phyloP scores from a whole-genome alignment of 768 basidiomycete genomes.

The Xerocomellus dryophilus region DNA sequence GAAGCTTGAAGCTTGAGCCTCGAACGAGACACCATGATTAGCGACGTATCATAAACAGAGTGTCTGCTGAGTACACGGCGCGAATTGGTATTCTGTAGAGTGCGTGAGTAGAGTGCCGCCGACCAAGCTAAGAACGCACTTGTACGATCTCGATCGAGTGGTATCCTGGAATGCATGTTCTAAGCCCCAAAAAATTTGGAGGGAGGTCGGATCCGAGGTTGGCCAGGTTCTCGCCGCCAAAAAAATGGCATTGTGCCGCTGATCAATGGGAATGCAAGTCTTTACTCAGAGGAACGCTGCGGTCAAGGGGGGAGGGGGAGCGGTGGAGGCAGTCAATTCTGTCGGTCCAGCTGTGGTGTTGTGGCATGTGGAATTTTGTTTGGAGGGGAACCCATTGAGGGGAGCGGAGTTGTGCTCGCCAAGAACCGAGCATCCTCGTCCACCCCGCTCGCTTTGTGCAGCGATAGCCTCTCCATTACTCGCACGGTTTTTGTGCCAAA shows the following conservation, averaged over 20 bases:
- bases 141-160: background rate
- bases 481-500: slow-evolving; percentile 11
- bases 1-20: background rate
- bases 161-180: background rate
- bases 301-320: background rate
- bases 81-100: slow-evolving; percentile 5
- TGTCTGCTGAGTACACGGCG: background rate
- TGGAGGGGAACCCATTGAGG: slow-evolving; percentile 9
- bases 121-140: background rate
- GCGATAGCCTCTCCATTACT: background rate
- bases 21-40: background rate
- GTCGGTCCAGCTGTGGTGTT: background rate
- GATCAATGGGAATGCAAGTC: background rate
- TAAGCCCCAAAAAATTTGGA: background rate
- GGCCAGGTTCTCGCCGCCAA: background rate
- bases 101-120: background rate
- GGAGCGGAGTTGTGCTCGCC: slow-evolving; percentile 23
- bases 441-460: background rate
- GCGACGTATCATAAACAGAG: background rate
- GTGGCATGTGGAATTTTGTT: slow-evolving; percentile 16
- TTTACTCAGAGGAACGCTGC: background rate
- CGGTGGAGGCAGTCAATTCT: too few relatives aligned
- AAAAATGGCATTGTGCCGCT: background rate
- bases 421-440: background rate
- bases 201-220: background rate